A percentile compares a stretch with the other conserved stretches of the same genome.
phyloP scores from a whole-genome alignment of 108 stramenopile genomes.

The Skeletonema menzelii region DNA sequence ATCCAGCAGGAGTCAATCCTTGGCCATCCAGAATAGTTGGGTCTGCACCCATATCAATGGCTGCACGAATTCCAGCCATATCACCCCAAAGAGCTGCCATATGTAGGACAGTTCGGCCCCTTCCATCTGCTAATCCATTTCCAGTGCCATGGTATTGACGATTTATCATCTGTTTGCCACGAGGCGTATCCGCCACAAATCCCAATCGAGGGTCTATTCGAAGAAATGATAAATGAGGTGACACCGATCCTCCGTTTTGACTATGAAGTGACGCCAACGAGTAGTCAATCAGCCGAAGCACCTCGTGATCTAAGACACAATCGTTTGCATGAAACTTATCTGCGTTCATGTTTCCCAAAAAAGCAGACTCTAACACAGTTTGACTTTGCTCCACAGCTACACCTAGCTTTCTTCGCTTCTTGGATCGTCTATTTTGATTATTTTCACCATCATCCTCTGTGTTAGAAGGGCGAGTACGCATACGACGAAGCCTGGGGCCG shows the following conservation, averaged over 20 bases:
- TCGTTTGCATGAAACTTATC: background rate
- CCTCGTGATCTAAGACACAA: conserved; percentile 7
- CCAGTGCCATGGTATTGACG: conserved; percentile 11
- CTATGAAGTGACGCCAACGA: conserved; percentile 25
- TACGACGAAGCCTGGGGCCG: conserved; percentile 11
- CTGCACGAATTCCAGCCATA: conserved; percentile 14
- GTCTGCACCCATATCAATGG: conserved; percentile 39
- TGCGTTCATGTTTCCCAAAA: conserved; percentile 1
- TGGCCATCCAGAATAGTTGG: conserved; percentile 21
- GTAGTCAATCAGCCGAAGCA: conserved; percentile 23
- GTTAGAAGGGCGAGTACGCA: conserved; percentile 20
- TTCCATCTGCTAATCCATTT: conserved; percentile 4
- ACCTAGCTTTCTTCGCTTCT: conserved; percentile 25
- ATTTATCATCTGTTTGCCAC: conserved; percentile 25
- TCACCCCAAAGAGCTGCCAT: conserved; percentile 44
- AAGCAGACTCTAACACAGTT: conserved; percentile 36
- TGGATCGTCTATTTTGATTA: background rate
- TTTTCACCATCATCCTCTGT: conserved; percentile 3
- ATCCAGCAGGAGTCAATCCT: conserved; percentile 19
- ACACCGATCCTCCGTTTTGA: conserved; percentile 35
- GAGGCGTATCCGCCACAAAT: conserved; percentile 7
- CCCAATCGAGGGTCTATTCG: conserved; percentile 24
- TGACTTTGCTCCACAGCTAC: conserved; percentile 28
- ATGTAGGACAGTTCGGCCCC: conserved; percentile 37
- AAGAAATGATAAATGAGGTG: conserved; percentile 36